These are phyloP conservation scores for Emmonsia crescens DNA, from an alignment of 2,329 filamentous ascomycete species.

Conservation along the genomic window DNA sequence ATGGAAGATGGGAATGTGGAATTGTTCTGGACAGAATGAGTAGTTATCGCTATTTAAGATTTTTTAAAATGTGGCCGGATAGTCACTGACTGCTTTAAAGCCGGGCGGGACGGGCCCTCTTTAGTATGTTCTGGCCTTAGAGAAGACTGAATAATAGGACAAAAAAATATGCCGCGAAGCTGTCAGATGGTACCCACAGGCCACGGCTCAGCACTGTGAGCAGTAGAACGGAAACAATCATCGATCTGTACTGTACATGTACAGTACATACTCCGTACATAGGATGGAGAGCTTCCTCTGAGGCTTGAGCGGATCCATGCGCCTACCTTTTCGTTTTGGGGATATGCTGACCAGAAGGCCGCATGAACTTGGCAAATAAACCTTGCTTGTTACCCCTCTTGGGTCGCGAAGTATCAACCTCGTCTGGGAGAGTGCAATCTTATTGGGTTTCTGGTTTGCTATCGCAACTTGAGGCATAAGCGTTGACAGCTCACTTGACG, in stretches of 20 bases:
- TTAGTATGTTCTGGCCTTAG: neutral
- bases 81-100: neutral
- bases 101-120: neutral
- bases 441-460: neutral
- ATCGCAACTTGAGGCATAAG: neutral
- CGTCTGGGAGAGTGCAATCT: neutral
- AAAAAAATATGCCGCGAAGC: neutral
- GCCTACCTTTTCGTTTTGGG: neutral
- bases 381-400: neutral
- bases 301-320: neutral
- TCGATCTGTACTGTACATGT: neutral
- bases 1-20: neutral
- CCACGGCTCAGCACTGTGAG: neutral
- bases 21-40: neutral
- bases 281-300: neutral
- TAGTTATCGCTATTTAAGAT: too few relatives aligned
- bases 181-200: neutral
- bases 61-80: neutral
- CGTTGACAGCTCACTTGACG: neutral
- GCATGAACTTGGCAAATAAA: neutral
- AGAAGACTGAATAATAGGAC: neutral
- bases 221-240: neutral
- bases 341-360: neutral
- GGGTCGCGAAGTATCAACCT: neutral
- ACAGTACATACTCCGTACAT: neutral